These are phyloP conservation scores for Byssoonygena ceratinophila DNA, from an alignment of 2,329 filamentous ascomycete genomes.

Conservation along the genomic window DNA sequence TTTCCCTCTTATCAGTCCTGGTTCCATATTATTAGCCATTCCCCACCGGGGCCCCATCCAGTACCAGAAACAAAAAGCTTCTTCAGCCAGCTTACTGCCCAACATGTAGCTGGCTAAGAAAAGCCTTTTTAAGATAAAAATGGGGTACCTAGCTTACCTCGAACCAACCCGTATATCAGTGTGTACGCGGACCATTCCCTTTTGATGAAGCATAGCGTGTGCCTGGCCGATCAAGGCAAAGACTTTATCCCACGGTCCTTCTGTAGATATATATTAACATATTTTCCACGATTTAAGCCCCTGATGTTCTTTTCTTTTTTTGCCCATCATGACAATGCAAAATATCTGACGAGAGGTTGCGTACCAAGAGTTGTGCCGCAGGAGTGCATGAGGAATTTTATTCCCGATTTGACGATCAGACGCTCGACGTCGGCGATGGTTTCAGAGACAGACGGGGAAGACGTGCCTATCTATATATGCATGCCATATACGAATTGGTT, in stretches of 20 bases:
- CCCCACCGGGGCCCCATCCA: not conserved
- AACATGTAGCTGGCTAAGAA: not conserved
- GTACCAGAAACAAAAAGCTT: not conserved
- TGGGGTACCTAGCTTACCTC: conserved; percentile 39
- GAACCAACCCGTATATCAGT: conserved; percentile 78
- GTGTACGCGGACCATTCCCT: conserved; percentile 73
- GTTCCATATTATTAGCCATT: not conserved
- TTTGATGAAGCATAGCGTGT: conserved; percentile 63
- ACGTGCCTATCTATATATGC: conserved; percentile 62
- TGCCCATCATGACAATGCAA: not conserved
- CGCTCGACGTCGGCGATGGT: conserved; percentile 85
- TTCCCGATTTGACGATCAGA: conserved; percentile 66
- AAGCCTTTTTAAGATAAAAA: not conserved
- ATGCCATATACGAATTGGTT: not conserved
- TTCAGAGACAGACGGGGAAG: conserved; percentile 60
- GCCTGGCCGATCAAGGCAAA: conserved; percentile 79
- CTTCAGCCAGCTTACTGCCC: not conserved
- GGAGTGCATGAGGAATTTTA: conserved; percentile 83
- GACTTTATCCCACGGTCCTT: conserved; percentile 83
- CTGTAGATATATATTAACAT: conserved; percentile 37
- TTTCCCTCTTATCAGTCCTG: conserved; percentile 77
- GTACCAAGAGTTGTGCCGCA: conserved; percentile 84
- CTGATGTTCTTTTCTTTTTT: not conserved
- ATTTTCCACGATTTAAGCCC: not conserved
- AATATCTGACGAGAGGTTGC: conserved; percentile 24